Percentiles rank a stretch among this genome's conserved stretches.
Evolutionary conservation across 805 yeast species (phyloP).

Genomic region (Kuraishia capsulata): DNA sequence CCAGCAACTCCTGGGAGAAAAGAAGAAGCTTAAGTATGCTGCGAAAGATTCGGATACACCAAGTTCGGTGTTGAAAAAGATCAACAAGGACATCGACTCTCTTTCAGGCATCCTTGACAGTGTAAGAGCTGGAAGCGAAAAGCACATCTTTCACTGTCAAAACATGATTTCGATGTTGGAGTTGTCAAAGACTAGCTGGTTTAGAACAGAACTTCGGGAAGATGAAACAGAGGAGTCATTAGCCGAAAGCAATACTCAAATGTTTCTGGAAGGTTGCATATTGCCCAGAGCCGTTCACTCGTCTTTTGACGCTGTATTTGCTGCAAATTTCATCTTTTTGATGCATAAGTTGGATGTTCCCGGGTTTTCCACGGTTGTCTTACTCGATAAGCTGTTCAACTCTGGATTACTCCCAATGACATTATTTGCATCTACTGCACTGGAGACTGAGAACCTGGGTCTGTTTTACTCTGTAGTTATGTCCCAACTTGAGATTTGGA

Average conservation of each 20-base stretch:
- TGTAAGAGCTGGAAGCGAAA: constrained; percentile 29
- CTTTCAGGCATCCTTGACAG: constrained; percentile 16
- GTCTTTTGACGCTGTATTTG: constrained; percentile 70
- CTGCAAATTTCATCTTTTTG: constrained; percentile 50
- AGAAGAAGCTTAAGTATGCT: constrained; percentile 23
- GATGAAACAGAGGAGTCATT: constrained; percentile 7
- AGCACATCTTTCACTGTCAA: constrained; percentile 33
- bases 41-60: constrained; percentile 18
- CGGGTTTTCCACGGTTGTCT: constrained; percentile 26
- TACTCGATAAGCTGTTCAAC: constrained; percentile 39
- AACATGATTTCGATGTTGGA: constrained; percentile 19
- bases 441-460: constrained; percentile 79
- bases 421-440: constrained; percentile 59
- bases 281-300: constrained; percentile 75
- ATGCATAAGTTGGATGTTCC: constrained; percentile 27
- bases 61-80: constrained; percentile 13
- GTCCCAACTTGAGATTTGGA: constrained; percentile 36
- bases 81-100: constrained; percentile 15
- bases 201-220: constrained; percentile 11
- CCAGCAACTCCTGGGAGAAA: constrained; percentile 23
- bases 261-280: constrained; percentile 54
- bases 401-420: constrained; percentile 43
- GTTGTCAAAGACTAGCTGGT: constrained; percentile 28
- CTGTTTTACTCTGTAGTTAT: constrained; percentile 56
- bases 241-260: constrained; percentile 1